Evolutionary conservation across 805 yeast species (phyloP), one percentile per base, ranked within the genome.

Genomic region (Kuraishia piskuri): DNA sequence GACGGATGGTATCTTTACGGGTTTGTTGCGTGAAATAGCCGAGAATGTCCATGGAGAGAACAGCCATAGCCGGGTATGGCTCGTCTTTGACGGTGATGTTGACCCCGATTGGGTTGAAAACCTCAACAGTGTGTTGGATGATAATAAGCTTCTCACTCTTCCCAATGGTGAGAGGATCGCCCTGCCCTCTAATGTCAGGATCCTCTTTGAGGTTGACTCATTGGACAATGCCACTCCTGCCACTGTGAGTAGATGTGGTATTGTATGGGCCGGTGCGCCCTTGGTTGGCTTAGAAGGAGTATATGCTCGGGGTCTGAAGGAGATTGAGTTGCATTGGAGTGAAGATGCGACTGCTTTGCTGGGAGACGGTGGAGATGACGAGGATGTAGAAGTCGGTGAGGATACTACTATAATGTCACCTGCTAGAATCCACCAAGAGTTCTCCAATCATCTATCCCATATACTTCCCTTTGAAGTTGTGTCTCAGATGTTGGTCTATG

Each of bases 91-190:
- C 67, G 95, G 97, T 45, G 96, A 90, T 60, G 79, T 92, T 37
- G 97, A 92, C 63, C 97, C 98, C 0, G 83, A 81, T 45, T 92
- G 97, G 96, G 89, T 89, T 1, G 98, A 92, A 61, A 86, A 86
- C 53, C 71, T 92, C 58, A 92, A 92, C 69, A 86, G 96, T 70
- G 94, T 90, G 9, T 72, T 92, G 19, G 98, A 92, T 68, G 98
- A 92, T 59, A 92, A 90, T 67, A 82, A 79, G 57, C 58, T 86
- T 1, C 68, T 92, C 46, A 90, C 97, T 0, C 70, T 92, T 9
- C 94, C 98, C 0, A 90, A 83, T 62, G 98, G 98, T 45, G 98
- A 92, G 64, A 78, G 97, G 22, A 63, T 92, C 6, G 70, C 77
- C 1, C 66, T 92, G 1, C 90, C 96, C 0, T 59, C 68, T 0